Evolutionary conservation across 2,329 filamentous ascomycete genomes (phyloP).

Genomic region (Erysiphe pisi): DNA sequence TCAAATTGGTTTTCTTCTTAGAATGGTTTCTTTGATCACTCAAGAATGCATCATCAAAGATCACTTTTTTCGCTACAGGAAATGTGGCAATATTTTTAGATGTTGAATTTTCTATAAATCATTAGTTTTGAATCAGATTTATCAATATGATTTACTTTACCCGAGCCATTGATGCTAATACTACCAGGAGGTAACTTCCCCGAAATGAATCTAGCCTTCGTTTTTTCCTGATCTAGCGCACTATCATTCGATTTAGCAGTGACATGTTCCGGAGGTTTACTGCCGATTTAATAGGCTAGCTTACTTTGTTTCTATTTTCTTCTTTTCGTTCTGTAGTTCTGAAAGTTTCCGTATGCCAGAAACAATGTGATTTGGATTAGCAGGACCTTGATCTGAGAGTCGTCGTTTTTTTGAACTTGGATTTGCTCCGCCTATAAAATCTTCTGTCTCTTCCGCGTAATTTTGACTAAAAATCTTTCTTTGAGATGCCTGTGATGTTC

Average conservation of each 20-base stretch:
- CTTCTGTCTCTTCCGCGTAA: slow-evolving; percentile 33
- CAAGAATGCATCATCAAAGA: too few species aligned
- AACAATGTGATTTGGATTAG: too few species aligned
- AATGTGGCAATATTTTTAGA: not conserved
- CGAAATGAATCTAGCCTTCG: slow-evolving; percentile 35
- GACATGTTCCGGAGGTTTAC: too few species aligned
- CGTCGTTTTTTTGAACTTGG: too few species aligned
- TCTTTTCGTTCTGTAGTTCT: too few species aligned
- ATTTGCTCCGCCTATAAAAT: slow-evolving; percentile 34
- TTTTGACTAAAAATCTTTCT: slow-evolving; percentile 35
- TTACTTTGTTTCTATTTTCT: too few species aligned
- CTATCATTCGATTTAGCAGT: too few species aligned
- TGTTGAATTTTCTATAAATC: too few species aligned
- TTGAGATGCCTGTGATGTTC: slow-evolving; percentile 29
- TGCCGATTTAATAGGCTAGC: too few species aligned
- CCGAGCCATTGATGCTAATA: slow-evolving; percentile 31
- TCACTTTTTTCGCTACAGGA: not conserved
- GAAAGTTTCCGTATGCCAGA: too few species aligned
- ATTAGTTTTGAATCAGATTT: not conserved
- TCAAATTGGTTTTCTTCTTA: not conserved
- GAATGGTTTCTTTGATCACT: too few species aligned
- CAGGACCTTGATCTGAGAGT: too few species aligned
- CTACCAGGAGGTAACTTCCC: slow-evolving; percentile 38
- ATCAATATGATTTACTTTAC: not conserved
- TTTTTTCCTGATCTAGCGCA: slow-evolving; percentile 30